phyloP scores from a whole-genome alignment of 73 alveolate genomes.

The Durusdinium trenchii region DNA sequence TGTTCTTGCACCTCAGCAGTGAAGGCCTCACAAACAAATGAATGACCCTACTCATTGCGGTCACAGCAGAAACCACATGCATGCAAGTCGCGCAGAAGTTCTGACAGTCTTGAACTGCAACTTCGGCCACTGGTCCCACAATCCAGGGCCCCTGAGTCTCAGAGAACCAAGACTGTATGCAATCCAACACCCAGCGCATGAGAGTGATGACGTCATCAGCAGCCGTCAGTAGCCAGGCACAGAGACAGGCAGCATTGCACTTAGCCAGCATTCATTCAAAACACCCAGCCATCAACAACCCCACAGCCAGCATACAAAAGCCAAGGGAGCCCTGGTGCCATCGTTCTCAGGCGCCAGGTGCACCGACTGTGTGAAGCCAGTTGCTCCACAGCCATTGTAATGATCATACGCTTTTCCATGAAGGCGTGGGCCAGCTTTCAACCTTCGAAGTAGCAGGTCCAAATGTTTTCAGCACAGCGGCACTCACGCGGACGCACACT shows the following conservation, averaged over 20 bases:
- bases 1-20: neutral
- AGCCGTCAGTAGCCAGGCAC: neutral
- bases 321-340: too few relatives aligned
- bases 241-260: neutral
- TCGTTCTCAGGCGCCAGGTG: too few relatives aligned
- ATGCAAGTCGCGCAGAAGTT: neutral
- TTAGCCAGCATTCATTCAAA: neutral
- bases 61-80: neutral
- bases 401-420: too few relatives aligned
- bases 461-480: too few relatives aligned
- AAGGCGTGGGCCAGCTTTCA: too few relatives aligned
- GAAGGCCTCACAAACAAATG: neutral
- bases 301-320: too few relatives aligned
- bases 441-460: too few relatives aligned
- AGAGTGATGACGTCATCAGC: neutral
- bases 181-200: neutral
- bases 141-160: neutral
- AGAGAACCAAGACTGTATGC: neutral
- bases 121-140: neutral
- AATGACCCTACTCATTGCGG: too few relatives aligned
- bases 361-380: too few relatives aligned
- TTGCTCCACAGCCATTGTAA: too few relatives aligned
- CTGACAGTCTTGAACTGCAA: neutral
- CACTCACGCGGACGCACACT: too few relatives aligned
- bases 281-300: neutral